These are phyloP conservation scores for Irpex sp. DNA, from an alignment of 1,284 basidiomycete species.

Conservation along the genomic window DNA sequence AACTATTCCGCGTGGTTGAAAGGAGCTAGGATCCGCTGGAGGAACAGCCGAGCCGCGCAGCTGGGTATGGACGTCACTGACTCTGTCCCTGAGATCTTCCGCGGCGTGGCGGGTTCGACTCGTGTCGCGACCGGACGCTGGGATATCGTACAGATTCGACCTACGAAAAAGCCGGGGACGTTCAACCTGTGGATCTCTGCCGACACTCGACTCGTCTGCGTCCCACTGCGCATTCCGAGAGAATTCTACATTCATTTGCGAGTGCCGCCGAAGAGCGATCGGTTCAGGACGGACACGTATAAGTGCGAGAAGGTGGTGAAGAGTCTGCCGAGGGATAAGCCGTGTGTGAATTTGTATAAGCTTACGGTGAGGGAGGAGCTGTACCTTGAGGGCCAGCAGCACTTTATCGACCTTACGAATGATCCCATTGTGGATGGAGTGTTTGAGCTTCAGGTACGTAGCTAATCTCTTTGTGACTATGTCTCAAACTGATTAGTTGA, in stretches of 20 bases:
- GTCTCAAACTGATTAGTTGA: not conserved
- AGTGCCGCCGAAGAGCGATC: slow-evolving; percentile 49
- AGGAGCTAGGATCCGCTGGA: slow-evolving; percentile 83
- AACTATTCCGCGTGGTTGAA: slow-evolving; percentile 83
- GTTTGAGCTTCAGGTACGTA: slow-evolving; percentile 82
- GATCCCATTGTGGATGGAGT: slow-evolving; percentile 95
- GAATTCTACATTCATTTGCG: slow-evolving; percentile 94
- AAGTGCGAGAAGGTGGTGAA: slow-evolving; percentile 71
- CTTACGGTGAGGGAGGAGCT: slow-evolving; percentile 82
- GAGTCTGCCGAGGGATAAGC: slow-evolving; percentile 79
- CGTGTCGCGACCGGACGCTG: slow-evolving; percentile 57
- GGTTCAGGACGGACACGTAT: slow-evolving; percentile 74
- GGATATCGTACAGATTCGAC: slow-evolving; percentile 92
- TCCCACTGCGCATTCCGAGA: slow-evolving; percentile 84
- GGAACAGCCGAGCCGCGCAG: slow-evolving; percentile 45
- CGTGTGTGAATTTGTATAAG: slow-evolving; percentile 80
- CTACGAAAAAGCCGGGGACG: slow-evolving; percentile 75
- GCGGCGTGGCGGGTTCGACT: slow-evolving; percentile 61
- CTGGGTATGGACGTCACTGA: slow-evolving; percentile 31
- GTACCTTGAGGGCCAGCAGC: slow-evolving; percentile 82
- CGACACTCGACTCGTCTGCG: slow-evolving; percentile 74
- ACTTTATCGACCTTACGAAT: slow-evolving; percentile 91
- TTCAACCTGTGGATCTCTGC: slow-evolving; percentile 90
- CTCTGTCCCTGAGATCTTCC: slow-evolving; percentile 77
- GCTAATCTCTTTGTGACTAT: not conserved